Conservation (phyloP, 2,329 filamentous ascomycete species). For the Talaromyces sp. region DNA sequence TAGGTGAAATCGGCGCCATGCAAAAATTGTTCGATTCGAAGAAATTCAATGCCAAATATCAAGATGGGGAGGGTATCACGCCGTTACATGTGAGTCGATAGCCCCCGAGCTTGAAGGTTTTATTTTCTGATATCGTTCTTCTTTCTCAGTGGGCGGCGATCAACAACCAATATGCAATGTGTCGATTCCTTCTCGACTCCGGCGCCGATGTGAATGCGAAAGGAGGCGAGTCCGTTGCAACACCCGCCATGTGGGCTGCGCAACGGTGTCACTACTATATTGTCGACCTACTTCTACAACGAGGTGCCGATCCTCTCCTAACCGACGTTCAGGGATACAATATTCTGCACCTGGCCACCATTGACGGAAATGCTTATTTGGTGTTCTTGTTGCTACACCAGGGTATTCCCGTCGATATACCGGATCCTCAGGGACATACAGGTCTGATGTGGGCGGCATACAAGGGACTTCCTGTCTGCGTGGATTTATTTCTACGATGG, state of each 20-base stretch:
- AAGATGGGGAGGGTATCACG: constrained; percentile 89
- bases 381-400: constrained; percentile 88
- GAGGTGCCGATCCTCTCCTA: constrained; percentile 87
- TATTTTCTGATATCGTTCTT: constrained; percentile 18
- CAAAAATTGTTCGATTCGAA: constrained; percentile 83
- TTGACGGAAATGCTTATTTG: constrained; percentile 91
- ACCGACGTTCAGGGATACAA: constrained; percentile 97
- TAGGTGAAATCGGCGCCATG: constrained; percentile 82
- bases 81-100: constrained; percentile 69
- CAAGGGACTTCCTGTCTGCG: constrained; percentile 88
- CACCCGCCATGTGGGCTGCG: constrained; percentile 92
- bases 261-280: constrained; percentile 96
- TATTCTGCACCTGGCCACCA: constrained; percentile 91
- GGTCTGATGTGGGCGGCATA: constrained; percentile 98
- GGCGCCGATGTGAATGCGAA: constrained; percentile 92
- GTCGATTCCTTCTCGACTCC: constrained; percentile 82
- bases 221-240: constrained; percentile 91
- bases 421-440: constrained; percentile 87
- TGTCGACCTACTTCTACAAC: constrained; percentile 83
- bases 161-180: constrained; percentile 97
- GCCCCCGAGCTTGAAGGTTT: neutral
- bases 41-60: constrained; percentile 76
- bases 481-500: constrained; percentile 90
- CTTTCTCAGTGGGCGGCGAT: constrained; percentile 87
- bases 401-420: constrained; percentile 87